These are phyloP conservation scores for Penicillium glabrum DNA, from an alignment of 2,329 filamentous ascomycete genomes.

Conservation along the genomic window DNA sequence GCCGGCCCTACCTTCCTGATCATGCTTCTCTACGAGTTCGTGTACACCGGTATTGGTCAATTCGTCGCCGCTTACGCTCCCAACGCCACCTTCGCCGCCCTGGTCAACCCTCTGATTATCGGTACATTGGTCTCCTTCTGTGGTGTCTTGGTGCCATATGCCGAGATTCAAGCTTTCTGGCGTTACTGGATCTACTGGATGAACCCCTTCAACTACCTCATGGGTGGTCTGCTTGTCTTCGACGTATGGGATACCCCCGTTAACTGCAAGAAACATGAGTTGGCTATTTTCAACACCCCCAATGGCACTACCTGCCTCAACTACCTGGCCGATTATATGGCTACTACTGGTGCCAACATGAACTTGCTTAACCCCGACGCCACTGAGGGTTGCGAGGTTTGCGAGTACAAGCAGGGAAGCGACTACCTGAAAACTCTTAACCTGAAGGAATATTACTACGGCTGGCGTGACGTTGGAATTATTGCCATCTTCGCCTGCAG, in stretches of 20 bases:
- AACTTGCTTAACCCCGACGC: conserved; percentile 60
- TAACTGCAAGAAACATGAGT: conserved; percentile 9
- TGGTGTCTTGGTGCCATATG: conserved; percentile 12
- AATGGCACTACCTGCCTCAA: conserved; percentile 46
- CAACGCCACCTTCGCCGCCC: conserved; percentile 10
- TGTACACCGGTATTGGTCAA: conserved; percentile 13
- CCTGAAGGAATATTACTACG: conserved; percentile 58
- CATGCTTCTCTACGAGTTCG: conserved; percentile 15
- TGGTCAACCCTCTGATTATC: conserved; percentile 10
- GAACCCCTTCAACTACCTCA: conserved; percentile 14
- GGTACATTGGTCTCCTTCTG: conserved; percentile 14
- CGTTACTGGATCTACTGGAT: conserved; percentile 15
- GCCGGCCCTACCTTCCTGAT: conserved; percentile 10
- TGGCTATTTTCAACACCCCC: conserved; percentile 8
- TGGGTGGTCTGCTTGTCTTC: conserved; percentile 13
- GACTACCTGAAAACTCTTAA: conserved; percentile 61
- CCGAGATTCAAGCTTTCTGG: conserved; percentile 11
- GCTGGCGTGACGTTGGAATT: conserved; percentile 63
- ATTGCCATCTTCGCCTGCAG: conserved; percentile 54
- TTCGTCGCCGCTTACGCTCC: conserved; percentile 13
- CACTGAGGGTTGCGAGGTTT: conserved; percentile 55
- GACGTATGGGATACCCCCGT: conserved; percentile 5
- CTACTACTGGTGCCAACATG: conserved; percentile 41
- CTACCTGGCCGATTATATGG: conserved; percentile 55
- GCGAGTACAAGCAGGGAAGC: conserved; percentile 55